Evolutionary conservation across 768 basidiomycete species (phyloP), one percentile per base, ranked within the genome.

Genomic region (Tulasnella calospora): DNA sequence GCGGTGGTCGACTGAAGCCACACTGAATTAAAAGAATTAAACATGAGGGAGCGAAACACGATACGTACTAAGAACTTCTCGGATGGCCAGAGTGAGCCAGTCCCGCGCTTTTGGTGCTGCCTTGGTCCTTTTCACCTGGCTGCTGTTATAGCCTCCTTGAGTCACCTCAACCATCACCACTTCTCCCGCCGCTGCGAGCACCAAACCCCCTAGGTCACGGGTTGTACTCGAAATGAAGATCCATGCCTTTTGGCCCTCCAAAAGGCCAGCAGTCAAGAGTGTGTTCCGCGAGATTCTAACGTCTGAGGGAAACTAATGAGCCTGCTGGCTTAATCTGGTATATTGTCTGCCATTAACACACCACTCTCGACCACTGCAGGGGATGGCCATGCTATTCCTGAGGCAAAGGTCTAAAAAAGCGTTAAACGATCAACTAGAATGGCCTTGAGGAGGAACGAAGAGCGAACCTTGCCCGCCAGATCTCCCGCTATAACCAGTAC

Each of bases 1-100:
- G 82, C 90, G 92, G 19, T 93, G 85, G 82, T 92, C 90, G 67
- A 94, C 94, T 95, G 73, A 8, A 36, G 47, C 15, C 33, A 27
- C 13, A 36, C 61, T 35, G 57, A 51, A 72, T 78, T 21, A 38
- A 36, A 46, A 78, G 71, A n/a, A 73, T 36, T 41, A 80, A 73
- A 74, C 61, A 72, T 75, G 55, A 30, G 70, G 51, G 51, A 40
- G 30, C 13, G n/a, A 67, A 5, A 46, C 15, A 40, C 30, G 30
- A 83, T 13, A 67, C 89, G 70, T 78, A 93, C 94, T 90, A 75
- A 95, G 85, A 55, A 86, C 82, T 84, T 95, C 94, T 77, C 90
- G 89, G 76, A 92, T 83, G 30, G 91, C 84, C 13, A 94, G 85
- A 55, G 84, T 82, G 13, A 95, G 87, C 94, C 94, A 95, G 82